phyloP scores from a whole-genome alignment of 2,329 filamentous ascomycete genomes.

The Penicillium sp. region DNA sequence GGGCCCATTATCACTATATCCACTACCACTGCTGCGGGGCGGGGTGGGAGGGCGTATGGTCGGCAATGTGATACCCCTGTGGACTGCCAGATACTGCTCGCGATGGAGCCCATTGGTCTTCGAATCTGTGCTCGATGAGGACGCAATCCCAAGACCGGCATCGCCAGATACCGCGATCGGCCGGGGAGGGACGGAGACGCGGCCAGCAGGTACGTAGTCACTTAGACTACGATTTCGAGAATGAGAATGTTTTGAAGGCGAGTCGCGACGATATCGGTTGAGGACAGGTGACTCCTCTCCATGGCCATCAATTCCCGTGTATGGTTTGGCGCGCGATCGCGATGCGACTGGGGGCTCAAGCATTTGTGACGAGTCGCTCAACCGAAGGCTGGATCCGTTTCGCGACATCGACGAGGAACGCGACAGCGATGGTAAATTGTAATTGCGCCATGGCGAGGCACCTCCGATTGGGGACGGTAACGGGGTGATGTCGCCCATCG shows the following conservation, averaged over 20 bases:
- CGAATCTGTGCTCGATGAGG: conserved; percentile 44
- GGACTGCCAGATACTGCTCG: conserved; percentile 74
- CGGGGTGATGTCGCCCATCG: conserved; percentile 75
- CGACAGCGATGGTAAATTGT: conserved; percentile 47
- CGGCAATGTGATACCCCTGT: conserved; percentile 64
- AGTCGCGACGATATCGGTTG: conserved; percentile 27
- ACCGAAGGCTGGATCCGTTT: conserved; percentile 37
- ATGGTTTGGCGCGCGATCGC: conserved; percentile 39
- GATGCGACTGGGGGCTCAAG: conserved; percentile 29
- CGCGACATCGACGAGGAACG: conserved; percentile 43
- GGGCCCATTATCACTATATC: conserved; percentile 46
- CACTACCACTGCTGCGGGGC: conserved; percentile 66
- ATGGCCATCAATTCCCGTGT: conserved; percentile 37
- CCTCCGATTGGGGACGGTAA: conserved; percentile 66
- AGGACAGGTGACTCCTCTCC: conserved; percentile 27
- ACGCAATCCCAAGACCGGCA: conserved; percentile 47
- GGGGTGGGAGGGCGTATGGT: conserved; percentile 70
- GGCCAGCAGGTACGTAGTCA: conserved; percentile 74
- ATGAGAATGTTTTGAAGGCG: conserved; percentile 53
- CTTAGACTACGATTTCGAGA: conserved; percentile 77
- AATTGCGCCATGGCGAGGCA: conserved; percentile 48
- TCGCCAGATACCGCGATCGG: conserved; percentile 69
- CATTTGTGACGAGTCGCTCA: conserved; percentile 37
- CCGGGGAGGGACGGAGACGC: conserved; percentile 60
- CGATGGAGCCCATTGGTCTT: conserved; percentile 56